Evolutionary conservation across 148 eudicot genomes (phyloP).

Genomic region (Polygonum aviculare): DNA sequence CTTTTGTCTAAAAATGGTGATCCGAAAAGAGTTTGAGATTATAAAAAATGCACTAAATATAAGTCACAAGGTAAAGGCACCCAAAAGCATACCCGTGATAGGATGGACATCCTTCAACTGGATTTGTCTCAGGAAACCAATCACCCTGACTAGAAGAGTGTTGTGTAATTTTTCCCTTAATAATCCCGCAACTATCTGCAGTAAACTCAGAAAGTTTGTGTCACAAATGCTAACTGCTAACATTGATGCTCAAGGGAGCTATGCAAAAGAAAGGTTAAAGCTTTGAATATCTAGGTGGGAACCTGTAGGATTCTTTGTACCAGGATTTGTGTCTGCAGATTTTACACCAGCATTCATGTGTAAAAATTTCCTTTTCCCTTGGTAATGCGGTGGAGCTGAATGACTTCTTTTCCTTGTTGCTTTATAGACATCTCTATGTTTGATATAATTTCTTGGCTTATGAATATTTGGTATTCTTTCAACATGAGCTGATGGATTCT

Average conservation of each 20-base stretch:
- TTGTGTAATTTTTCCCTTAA: conserved; percentile 16
- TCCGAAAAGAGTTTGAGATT: conserved; percentile 3
- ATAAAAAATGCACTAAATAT: not conserved
- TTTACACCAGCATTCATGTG: conserved; percentile 24
- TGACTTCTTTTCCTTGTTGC: conserved; percentile 54
- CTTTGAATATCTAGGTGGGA: conserved; percentile 6
- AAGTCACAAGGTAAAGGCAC: not conserved
- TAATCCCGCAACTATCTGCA: conserved; percentile 35
- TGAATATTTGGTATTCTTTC: not conserved
- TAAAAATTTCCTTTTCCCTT: conserved; percentile 43
- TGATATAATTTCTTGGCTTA: conserved; percentile 10
- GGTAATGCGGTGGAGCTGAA: conserved; percentile 78
- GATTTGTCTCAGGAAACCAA: conserved; percentile 19
- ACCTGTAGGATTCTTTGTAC: conserved; percentile 22
- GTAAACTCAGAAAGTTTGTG: conserved; percentile 6
- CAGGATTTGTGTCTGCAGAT: conserved; percentile 20
- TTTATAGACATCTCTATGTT: conserved; percentile 2
- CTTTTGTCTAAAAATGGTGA: conserved; percentile 36
- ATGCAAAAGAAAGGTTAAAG: conserved; percentile 3
- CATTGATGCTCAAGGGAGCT: not conserved
- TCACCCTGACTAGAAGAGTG: conserved; percentile 16
- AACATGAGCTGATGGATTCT: not conserved
- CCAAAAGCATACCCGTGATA: conserved; percentile 30
- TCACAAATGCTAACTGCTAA: not conserved
- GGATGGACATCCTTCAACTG: conserved; percentile 21